Evolutionary conservation across 306 rosid species (phyloP), one percentile per base, ranked within the genome.

Genomic region (Rosa chinensis): DNA sequence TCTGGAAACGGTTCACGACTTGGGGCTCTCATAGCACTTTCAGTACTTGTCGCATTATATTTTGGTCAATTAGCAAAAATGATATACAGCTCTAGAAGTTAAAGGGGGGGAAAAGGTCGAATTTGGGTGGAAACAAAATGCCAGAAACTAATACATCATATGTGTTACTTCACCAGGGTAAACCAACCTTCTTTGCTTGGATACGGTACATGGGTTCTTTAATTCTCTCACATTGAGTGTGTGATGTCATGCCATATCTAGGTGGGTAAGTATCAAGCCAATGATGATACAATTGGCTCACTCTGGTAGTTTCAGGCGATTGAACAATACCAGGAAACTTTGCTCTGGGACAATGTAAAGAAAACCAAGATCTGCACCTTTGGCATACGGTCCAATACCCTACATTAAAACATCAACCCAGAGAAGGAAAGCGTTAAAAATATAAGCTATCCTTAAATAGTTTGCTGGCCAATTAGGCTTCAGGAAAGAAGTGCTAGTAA

Each of bases 291-390:
- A 66, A 17, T 21, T 10, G 49, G 56, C 87, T 91, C 83, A 96
- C 52, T 89, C 90, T 0, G 98, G 99, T 73, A 96, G 89, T 79
- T 88, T 91, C 91, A 96, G 86, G 44, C 99, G 97, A 89, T 90
- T 92, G 87, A 96, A 91, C 73, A 96, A 86, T 63, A 96, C 99
- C 7, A 96, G 94, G 85, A 96, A 91, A 85, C 98, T 96, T 84
- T 96, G 96, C 83, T 96, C 97, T 0, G 98, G 97, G 45, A 89
- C 90, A 1, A 88, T 87, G 79, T 93, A 93, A 43, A 96, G 93
- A 87, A 96, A 93, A 40, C 99, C 99, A 20, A 96, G 92, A 84
- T 93, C 98, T 76, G 99, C 99, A 40, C 98, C 94, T 88, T 89
- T 93, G 86, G 90, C 85, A 66, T 88, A 90, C n/a, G 96, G 97